phyloP scores from a whole-genome alignment of 2,329 filamentous ascomycete species.

The Fusarium beomiforme region DNA sequence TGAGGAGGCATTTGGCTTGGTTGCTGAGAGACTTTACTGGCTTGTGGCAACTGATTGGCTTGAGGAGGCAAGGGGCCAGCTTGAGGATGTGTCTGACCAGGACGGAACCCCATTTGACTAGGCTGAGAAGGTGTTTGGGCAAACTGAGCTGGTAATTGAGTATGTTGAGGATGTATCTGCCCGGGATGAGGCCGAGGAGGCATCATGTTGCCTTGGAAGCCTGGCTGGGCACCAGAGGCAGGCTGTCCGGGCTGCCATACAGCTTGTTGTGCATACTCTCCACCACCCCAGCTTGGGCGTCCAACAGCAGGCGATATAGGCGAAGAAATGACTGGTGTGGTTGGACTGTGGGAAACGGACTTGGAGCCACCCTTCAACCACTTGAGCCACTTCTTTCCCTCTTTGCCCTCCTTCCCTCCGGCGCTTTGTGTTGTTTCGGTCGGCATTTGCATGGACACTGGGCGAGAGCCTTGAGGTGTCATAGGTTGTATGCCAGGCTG shows the following conservation, averaged over 20 bases:
- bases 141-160: constrained; percentile 4
- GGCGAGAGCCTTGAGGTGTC: constrained; percentile 17
- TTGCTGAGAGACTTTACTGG: background rate
- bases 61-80: background rate
- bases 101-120: background rate
- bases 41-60: background rate
- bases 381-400: constrained; percentile 41
- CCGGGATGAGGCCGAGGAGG: constrained; percentile 6
- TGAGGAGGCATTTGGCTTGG: background rate
- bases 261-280: constrained; percentile 32
- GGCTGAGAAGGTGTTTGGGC: background rate
- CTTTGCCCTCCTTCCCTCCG: constrained; percentile 36
- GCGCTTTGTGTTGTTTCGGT: constrained; percentile 26
- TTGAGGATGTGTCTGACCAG: constrained; percentile 1
- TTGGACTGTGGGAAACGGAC: constrained; percentile 31
- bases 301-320: constrained; percentile 13
- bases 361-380: constrained; percentile 41
- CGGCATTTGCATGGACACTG: constrained; percentile 33
- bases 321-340: constrained; percentile 19
- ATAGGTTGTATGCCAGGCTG: constrained; percentile 28
- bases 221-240: background rate
- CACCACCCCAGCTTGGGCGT: constrained; percentile 30
- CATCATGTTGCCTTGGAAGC: constrained; percentile 5
- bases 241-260: constrained; percentile 39
- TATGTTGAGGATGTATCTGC: background rate